Base-by-base conservation (phyloP, 2,329 filamentous ascomycete genomes). In the Colletotrichum zoysiae region DNA sequence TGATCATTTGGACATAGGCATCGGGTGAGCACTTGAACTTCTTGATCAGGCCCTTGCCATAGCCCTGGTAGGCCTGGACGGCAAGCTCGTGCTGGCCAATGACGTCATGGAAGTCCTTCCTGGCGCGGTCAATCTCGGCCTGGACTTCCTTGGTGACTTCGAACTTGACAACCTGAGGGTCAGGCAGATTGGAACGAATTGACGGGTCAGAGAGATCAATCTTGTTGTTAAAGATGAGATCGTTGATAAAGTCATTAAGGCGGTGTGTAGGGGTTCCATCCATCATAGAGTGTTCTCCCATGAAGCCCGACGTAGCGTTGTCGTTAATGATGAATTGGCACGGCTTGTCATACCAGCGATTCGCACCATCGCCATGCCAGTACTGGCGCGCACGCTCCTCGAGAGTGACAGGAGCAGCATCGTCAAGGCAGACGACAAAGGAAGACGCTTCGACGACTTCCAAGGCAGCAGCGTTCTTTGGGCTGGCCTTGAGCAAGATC, bases 241-340 rank as follows among this genome's bases (percentile, higher is more conserved):
- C 91, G 85, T 95, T 97, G 80, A 97, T 89, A 79, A 95, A 96
- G 87, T 99, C 96, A 82, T 98, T 99, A 20, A 99, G 88, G 56
- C 97, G 92, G 84, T 98, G 96, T 2, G 97, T 99, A 1, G 97
- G 95, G 8, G 96, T 99, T 75, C 97, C 96, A 81, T 99, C 96
- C 97, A 99, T 99, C 96, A 99, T 98, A 78, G 93, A 97, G 88
- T 99, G 96, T 85, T 99, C 96, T 79, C 96, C 96, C 88, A 95
- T 95, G 88, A 99, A 99, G 73, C 96, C 96, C 2, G 96, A 93
- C 9, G 96, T 97, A 77, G 96, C 96, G 81, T 99, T 99, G 81
- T 99, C 95, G 83, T 97, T 98, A 85, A 99, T 82, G 81, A 99
- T 97, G 85, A 99, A 98, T 84, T 99, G 95, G 65, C 97, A 86